phyloP scores from a whole-genome alignment of 2,329 filamentous ascomycete genomes.

The Clarireedia sp. region DNA sequence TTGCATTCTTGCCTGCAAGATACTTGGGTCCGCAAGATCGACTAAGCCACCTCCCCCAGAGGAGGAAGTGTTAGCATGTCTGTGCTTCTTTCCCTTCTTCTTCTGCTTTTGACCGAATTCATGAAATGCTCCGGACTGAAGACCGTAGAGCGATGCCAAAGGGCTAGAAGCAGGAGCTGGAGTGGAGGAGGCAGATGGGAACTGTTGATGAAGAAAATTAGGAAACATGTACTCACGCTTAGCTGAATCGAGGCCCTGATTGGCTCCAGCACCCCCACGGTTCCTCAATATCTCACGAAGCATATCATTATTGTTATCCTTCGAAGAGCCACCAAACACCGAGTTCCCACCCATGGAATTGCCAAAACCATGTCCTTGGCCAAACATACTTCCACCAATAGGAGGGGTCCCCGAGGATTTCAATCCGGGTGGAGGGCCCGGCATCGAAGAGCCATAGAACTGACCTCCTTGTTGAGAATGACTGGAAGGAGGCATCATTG shows the following conservation, averaged over 20 bases:
- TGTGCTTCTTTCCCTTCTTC: constrained; percentile 99
- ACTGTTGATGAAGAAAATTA: constrained; percentile 82
- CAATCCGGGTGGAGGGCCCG: constrained; percentile 86
- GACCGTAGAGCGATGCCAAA: constrained; percentile 85
- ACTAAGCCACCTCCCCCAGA: constrained; percentile 98
- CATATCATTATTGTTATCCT: constrained; percentile 67
- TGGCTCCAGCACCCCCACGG: constrained; percentile 53
- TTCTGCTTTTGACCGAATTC: constrained; percentile 95
- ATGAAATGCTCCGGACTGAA: constrained; percentile 78
- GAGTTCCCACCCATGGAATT: constrained; percentile 48
- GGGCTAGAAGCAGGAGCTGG: constrained; percentile 85
- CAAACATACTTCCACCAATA: constrained; percentile 76
- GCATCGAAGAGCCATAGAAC: constrained; percentile 78
- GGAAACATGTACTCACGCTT: constrained; percentile 99
- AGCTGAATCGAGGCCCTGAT: constrained; percentile 72
- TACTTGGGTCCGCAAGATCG: constrained; percentile 99
- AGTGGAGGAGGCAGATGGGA: constrained; percentile 72
- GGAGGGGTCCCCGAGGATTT: constrained; percentile 94
- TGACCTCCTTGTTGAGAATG: constrained; percentile 51
- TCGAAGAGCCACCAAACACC: constrained; percentile 57
- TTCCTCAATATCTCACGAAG: constrained; percentile 76
- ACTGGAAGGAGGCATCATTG: constrained; percentile 64
- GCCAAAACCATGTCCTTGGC: constrained; percentile 78
- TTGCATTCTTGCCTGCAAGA: constrained; percentile 95
- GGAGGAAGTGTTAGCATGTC: constrained; percentile 99